Percentiles rank a stretch among this genome's conserved stretches.
phyloP scores from a whole-genome alignment of 805 yeast genomes.

The Barnettozyma salicaria region DNA sequence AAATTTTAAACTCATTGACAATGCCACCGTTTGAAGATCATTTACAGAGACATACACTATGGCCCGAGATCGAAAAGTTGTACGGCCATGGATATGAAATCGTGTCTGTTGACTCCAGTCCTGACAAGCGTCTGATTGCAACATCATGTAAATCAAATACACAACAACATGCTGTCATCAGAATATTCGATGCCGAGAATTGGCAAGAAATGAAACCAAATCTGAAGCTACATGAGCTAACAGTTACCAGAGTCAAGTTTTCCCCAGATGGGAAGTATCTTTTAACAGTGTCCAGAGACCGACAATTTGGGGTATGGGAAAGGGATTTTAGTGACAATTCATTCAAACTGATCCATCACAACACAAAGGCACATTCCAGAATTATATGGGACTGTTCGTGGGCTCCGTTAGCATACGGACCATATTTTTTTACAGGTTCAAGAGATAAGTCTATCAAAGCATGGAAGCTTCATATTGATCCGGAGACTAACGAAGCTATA shows the following conservation, averaged over 20 bases:
- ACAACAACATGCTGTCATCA: slow-evolving; percentile 75
- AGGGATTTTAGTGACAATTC: slow-evolving; percentile 33
- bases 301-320: slow-evolving; percentile 76
- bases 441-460: slow-evolving; percentile 76
- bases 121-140: slow-evolving; percentile 60
- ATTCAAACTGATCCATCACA: slow-evolving; percentile 34
- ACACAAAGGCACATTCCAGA: slow-evolving; percentile 78
- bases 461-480: slow-evolving; percentile 45
- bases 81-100: slow-evolving; percentile 98
- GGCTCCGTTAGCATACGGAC: slow-evolving; percentile 48
- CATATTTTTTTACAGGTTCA: slow-evolving; percentile 75
- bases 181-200: slow-evolving; percentile 58
- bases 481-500: slow-evolving; percentile 19
- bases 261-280: slow-evolving; percentile 61
- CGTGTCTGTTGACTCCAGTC: slow-evolving; percentile 67
- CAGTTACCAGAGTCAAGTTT: slow-evolving; percentile 78
- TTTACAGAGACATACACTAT: slow-evolving; percentile 82
- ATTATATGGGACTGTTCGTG: slow-evolving; percentile 96
- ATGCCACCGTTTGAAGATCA: slow-evolving; percentile 86
- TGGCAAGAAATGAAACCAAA: slow-evolving; percentile 57
- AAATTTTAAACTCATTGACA: slow-evolving; percentile 39
- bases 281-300: slow-evolving; percentile 81
- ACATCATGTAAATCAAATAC: slow-evolving; percentile 90
- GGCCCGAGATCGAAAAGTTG: slow-evolving; percentile 92
- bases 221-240: slow-evolving; percentile 68